These are phyloP conservation scores for Starmerella kuoi DNA, from an alignment of 805 yeast species.

Conservation along the genomic window DNA sequence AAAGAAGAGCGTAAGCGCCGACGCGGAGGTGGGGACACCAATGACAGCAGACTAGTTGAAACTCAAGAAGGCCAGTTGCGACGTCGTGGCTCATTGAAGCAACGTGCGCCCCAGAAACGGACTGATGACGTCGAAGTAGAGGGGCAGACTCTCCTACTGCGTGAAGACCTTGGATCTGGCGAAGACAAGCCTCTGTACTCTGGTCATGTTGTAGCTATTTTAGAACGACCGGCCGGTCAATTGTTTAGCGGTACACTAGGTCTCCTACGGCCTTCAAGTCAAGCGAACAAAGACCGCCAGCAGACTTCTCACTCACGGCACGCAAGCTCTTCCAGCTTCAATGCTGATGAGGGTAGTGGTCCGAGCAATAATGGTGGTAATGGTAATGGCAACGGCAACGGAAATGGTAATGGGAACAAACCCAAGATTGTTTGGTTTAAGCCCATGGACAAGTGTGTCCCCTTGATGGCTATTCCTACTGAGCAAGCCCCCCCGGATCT, in stretches of 20 bases:
- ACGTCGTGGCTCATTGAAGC: slow-evolving; percentile 83
- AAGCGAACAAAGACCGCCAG: slow-evolving; percentile 65
- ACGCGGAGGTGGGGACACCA: slow-evolving; percentile 36
- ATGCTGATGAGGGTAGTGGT: background rate
- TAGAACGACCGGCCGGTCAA: slow-evolving; percentile 95
- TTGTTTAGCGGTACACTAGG: slow-evolving; percentile 91
- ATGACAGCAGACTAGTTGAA: slow-evolving; percentile 10
- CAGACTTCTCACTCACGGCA: slow-evolving; percentile 27
- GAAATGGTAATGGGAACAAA: slow-evolving; percentile 22
- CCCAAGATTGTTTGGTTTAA: slow-evolving; percentile 99
- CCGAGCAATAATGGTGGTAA: slow-evolving; percentile 1
- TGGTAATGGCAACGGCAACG: background rate
- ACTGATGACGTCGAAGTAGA: slow-evolving; percentile 98
- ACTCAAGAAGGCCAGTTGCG: slow-evolving; percentile 31
- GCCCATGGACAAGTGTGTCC: slow-evolving; percentile 96
- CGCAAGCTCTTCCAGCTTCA: slow-evolving; percentile 1
- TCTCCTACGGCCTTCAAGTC: slow-evolving; percentile 86
- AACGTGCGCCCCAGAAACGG: slow-evolving; percentile 93
- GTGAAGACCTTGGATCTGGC: slow-evolving; percentile 67
- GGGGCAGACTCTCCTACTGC: slow-evolving; percentile 82
- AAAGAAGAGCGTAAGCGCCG: slow-evolving; percentile 95
- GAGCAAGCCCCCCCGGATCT: slow-evolving; percentile 96
- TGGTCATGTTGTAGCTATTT: slow-evolving; percentile 96
- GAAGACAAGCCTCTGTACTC: slow-evolving; percentile 89
- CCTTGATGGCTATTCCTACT: slow-evolving; percentile 94